phyloP scores from a whole-genome alignment of 208 protist genomes.

The Trypanosoma mega region DNA sequence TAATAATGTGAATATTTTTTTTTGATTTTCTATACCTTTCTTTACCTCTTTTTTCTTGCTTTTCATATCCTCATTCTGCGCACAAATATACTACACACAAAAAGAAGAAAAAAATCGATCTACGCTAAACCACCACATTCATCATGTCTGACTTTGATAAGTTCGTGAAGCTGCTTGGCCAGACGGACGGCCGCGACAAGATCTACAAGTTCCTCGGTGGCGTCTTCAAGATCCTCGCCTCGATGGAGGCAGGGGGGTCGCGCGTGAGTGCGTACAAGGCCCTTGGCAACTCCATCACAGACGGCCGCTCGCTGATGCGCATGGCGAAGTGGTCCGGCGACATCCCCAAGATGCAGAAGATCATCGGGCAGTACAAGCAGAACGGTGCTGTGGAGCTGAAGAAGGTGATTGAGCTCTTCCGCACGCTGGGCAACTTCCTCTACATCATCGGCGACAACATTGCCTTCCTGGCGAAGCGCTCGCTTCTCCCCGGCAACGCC shows the following conservation, averaged over 20 bases:
- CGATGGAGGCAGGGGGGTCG: conserved; percentile 32
- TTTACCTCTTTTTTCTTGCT: conserved; percentile 5
- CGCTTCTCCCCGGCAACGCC: conserved; percentile 52
- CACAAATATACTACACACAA: background rate
- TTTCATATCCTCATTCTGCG: background rate
- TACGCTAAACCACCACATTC: background rate
- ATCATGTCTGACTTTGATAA: conserved; percentile 77
- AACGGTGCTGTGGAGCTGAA: conserved; percentile 60
- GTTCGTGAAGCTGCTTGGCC: conserved; percentile 80
- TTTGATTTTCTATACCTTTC: background rate
- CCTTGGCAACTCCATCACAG: conserved; percentile 73
- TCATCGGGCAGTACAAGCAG: conserved; percentile 26
- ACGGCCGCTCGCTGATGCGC: conserved; percentile 86
- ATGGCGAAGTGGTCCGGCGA: conserved; percentile 90
- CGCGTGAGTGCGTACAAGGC: conserved; percentile 44
- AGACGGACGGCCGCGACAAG: conserved; percentile 92
- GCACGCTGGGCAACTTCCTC: conserved; percentile 80
- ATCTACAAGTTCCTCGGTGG: conserved; percentile 88
- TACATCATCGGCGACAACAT: conserved; percentile 91
- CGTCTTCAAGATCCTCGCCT: conserved; percentile 76
- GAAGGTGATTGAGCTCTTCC: conserved; percentile 81
- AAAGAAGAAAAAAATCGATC: background rate
- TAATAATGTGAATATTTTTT: too few relatives aligned
- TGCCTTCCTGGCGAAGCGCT: conserved; percentile 81
- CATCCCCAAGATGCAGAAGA: conserved; percentile 78